phyloP scores from a whole-genome alignment of 345 rosid species.

The Ceriops tagal region DNA sequence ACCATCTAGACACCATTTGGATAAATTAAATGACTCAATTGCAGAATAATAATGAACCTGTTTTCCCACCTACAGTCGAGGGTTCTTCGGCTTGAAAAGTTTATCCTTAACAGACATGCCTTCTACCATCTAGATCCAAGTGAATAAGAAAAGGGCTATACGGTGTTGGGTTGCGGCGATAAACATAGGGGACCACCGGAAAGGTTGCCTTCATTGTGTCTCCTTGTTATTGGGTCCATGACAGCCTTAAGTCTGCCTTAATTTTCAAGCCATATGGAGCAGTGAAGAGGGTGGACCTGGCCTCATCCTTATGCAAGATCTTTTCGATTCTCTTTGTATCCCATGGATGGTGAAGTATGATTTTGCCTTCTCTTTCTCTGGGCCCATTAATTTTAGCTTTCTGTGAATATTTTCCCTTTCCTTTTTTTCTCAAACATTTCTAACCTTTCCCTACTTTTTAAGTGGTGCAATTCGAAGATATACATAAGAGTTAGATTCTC shows the following conservation, averaged over 20 bases:
- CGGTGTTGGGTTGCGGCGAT: constrained; percentile 14
- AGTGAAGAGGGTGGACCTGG: constrained; percentile 42
- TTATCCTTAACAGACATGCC: neutral
- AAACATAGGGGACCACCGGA: constrained; percentile 30
- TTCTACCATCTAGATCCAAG: neutral
- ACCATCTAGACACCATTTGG: constrained; percentile 12
- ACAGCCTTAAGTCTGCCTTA: constrained; percentile 28
- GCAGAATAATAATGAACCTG: neutral
- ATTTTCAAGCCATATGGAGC: constrained; percentile 37
- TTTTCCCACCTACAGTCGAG: neutral
- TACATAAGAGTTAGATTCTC: constrained; percentile 30
- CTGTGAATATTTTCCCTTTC: neutral
- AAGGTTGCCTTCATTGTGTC: constrained; percentile 16
- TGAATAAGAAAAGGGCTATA: constrained; percentile 19
- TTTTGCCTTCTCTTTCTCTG: constrained; percentile 48
- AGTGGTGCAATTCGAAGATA: constrained; percentile 23
- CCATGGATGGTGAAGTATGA: constrained; percentile 44
- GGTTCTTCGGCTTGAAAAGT: neutral
- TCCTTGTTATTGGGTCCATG: constrained; percentile 18
- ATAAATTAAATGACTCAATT: neutral
- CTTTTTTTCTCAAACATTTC: neutral
- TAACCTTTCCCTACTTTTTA: constrained; percentile 20
- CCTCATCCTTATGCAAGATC: constrained; percentile 50
- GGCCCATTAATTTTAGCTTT: constrained; percentile 30
- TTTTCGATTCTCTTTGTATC: constrained; percentile 56